phyloP scores from a whole-genome alignment of 345 rosid genomes.

The Bretschneidera sinensis region DNA sequence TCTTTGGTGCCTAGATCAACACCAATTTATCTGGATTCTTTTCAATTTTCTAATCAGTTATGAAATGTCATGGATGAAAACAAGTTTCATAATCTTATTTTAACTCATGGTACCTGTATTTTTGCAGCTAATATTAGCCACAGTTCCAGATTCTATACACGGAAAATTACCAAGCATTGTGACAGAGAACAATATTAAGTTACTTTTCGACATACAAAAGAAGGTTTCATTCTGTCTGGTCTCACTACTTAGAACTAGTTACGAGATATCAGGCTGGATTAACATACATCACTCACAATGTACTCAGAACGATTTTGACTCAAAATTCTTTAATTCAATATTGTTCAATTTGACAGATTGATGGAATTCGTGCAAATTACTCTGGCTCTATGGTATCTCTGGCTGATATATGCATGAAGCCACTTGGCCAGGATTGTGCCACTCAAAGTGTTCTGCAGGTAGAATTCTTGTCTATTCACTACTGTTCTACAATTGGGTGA shows the following conservation, averaged over 20 bases:
- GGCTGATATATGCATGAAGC: slow-evolving; percentile 93
- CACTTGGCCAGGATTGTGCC: slow-evolving; percentile 91
- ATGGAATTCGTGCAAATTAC: slow-evolving; percentile 73
- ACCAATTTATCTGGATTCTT: neutral
- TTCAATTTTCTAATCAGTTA: too few species aligned
- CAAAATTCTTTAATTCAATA: neutral
- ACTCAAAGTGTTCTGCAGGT: slow-evolving; percentile 96
- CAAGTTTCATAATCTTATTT: too few species aligned
- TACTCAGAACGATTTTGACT: neutral
- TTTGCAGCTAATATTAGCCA: slow-evolving; percentile 80
- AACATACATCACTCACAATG: slow-evolving; percentile 1
- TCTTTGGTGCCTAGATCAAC: neutral
- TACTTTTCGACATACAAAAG: slow-evolving; percentile 88
- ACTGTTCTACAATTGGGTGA: slow-evolving; percentile 7
- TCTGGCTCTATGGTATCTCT: slow-evolving; percentile 78
- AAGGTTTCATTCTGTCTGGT: slow-evolving; percentile 46
- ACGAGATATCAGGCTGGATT: neutral
- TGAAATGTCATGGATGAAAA: neutral
- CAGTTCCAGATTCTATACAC: slow-evolving; percentile 47
- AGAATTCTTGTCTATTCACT: slow-evolving; percentile 12
- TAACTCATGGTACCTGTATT: slow-evolving; percentile 22
- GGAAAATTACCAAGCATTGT: slow-evolving; percentile 64
- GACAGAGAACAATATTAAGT: slow-evolving; percentile 79
- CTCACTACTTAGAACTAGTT: neutral
- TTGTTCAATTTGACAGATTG: slow-evolving; percentile 51